phyloP scores from a whole-genome alignment of 257 asterid genomes.

The Handroanthus guayacan region DNA sequence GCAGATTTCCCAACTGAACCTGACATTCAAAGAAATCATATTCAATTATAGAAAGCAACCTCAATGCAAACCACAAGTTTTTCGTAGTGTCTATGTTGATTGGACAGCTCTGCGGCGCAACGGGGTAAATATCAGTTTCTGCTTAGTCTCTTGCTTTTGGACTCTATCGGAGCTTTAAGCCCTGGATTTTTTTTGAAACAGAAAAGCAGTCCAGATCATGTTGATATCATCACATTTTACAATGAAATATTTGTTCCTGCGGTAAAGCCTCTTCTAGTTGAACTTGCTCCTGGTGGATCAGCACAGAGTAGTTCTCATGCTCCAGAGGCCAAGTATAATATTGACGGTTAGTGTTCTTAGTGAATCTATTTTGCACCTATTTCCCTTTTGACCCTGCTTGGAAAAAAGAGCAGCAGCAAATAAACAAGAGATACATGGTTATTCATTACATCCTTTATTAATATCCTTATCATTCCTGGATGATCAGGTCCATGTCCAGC shows the following conservation, averaged over 20 bases:
- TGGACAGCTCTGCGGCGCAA: conserved; percentile 55
- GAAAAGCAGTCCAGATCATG: conserved; percentile 85
- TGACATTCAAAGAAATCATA: conserved; percentile 69
- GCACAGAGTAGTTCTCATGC: conserved; percentile 54
- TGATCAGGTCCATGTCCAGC: conserved; percentile 71
- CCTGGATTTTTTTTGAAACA: conserved; percentile 48
- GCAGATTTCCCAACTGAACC: conserved; percentile 83
- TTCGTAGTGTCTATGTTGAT: conserved; percentile 67
- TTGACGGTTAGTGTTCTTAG: conserved; percentile 58
- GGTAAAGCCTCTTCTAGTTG: conserved; percentile 92
- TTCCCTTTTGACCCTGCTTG: conserved; percentile 16
- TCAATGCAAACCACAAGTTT: conserved; percentile 74
- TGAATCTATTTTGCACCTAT: conserved; percentile 9
- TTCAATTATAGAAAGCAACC: conserved; percentile 75
- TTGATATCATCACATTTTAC: conserved; percentile 93
- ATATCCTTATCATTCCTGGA: conserved; percentile 17
- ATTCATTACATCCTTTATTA: conserved; percentile 19
- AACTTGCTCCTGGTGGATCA: conserved; percentile 79
- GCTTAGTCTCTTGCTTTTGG: conserved; percentile 24
- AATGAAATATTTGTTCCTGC: conserved; percentile 85
- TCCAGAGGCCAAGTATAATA: conserved; percentile 55
- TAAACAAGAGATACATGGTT: conserved; percentile 13
- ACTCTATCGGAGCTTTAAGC: conserved; percentile 28
- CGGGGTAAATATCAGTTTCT: conserved; percentile 61
- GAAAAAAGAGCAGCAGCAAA: conserved; percentile 12